A percentile compares a stretch with the other conserved stretches of the same genome.
These are phyloP conservation scores for Saksenaea oblongispora DNA, from an alignment of 371 early-diverging fungal species.

Conservation along the genomic window DNA sequence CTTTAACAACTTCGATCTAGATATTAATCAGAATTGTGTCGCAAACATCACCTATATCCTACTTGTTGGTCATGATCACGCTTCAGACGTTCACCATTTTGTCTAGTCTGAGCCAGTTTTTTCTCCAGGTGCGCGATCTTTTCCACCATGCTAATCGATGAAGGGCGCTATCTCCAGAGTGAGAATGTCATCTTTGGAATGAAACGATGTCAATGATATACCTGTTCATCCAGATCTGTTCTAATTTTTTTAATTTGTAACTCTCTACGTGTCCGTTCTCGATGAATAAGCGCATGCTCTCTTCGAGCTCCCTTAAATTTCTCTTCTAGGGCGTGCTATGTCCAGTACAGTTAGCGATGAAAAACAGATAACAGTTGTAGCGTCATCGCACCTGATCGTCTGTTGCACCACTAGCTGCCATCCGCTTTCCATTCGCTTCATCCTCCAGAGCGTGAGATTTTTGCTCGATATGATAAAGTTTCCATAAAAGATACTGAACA, in stretches of 20 bases:
- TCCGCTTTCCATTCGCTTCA: constrained; percentile 27
- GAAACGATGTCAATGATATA: constrained; percentile 14
- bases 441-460: constrained; percentile 57
- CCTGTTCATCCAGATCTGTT: constrained; percentile 62
- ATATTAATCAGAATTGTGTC: not conserved
- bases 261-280: constrained; percentile 75
- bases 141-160: constrained; percentile 70
- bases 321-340: constrained; percentile 49
- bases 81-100: constrained; percentile 54
- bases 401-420: constrained; percentile 22
- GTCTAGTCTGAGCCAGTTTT: constrained; percentile 64
- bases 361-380: not conserved
- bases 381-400: constrained; percentile 37
- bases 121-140: constrained; percentile 68
- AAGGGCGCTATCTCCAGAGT: constrained; percentile 46
- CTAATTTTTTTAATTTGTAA: constrained; percentile 68
- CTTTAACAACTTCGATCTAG: constrained; percentile 31
- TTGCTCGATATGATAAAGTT: constrained; percentile 82
- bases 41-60: constrained; percentile 8
- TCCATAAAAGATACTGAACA: constrained; percentile 81
- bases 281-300: constrained; percentile 72
- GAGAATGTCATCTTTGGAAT: not conserved
- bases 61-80: constrained; percentile 60
- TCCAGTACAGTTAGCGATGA: not conserved
- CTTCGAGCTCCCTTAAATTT: constrained; percentile 66